Evolutionary conservation across 169 alveolate species (phyloP).

Genomic region (Neospora caninum): DNA sequence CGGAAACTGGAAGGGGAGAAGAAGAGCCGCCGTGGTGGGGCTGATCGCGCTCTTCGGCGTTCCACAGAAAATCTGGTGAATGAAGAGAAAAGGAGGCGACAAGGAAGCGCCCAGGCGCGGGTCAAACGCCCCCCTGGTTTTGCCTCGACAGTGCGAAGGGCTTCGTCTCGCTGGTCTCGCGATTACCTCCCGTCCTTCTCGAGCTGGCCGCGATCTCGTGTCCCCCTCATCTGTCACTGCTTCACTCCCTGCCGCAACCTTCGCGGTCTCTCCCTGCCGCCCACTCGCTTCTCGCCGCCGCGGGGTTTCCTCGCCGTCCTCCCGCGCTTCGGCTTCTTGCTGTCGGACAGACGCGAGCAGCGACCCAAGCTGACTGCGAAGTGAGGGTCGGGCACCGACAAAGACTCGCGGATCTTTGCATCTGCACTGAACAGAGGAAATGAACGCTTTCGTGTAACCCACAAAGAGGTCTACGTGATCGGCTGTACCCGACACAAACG

Average conservation of each 20-base stretch:
- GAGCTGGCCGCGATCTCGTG: too few relatives aligned
- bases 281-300: neutral
- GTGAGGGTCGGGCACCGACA: neutral
- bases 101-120: neutral
- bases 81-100: neutral
- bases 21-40: neutral
- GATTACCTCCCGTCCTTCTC: too few relatives aligned
- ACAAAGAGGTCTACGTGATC: neutral
- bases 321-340: neutral
- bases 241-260: too few relatives aligned
- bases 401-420: neutral
- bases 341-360: neutral
- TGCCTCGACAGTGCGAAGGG: too few relatives aligned
- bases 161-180: too few relatives aligned
- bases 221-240: too few relatives aligned
- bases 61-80: slow-evolving; percentile 11
- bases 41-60: neutral
- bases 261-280: neutral
- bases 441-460: neutral
- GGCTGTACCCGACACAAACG: neutral
- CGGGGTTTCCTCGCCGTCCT: neutral
- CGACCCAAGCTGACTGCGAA: neutral
- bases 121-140: too few relatives aligned
- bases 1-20: neutral
- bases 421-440: neutral